Base-by-base conservation (phyloP, 768 basidiomycete species). In the Russula dissimulans region DNA sequence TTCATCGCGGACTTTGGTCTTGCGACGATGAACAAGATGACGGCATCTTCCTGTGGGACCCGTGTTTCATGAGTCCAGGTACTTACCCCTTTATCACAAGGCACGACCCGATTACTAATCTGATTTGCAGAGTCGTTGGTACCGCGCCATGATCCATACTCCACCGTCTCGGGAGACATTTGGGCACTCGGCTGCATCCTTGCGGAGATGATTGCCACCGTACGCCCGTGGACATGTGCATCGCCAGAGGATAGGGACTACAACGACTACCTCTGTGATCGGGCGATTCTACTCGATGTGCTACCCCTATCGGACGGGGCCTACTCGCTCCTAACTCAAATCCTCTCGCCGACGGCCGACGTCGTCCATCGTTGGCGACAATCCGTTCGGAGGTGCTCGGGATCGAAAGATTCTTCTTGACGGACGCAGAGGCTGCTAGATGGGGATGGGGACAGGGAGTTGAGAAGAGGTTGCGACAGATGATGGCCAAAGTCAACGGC, bases 331-430 rank as follows among this genome's bases (percentile, higher is more conserved):
- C 74, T 84, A 56, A 73, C 76, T 52, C 71, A 71, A 38, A 74
- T 91, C 60, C 91, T 94, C 74, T 71, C 76, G n/a, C 71, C 85
- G 54, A 82, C 89, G 68, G 84, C 89, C 4, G 59, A 72, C 66
- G 70, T 29, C 85, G 91, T 34, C 83, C 87, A 53, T 75, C 81
- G n/a, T 74, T 95, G 44, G 71, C 75, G 6, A 79, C 84, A 6
- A 76, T 94, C 4, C 79, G 86, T 31, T 64, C 70, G 53, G 79
- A 79, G 55, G 77, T 95, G 65, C 65, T 79, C 22, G 70, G 71
- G 9, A 73, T 87, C 32, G 77, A 81, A 34, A 79, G 80, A 4
- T 86, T 91, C 75, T 86, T 81, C 68, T 75, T 81, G 74, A 73
- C 75, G 31, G 76, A 79, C 26, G 73, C 74, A 42, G 81, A 83